Conservation (phyloP, 140 eudicot genomes). For the Oenanthe javanica region DNA sequence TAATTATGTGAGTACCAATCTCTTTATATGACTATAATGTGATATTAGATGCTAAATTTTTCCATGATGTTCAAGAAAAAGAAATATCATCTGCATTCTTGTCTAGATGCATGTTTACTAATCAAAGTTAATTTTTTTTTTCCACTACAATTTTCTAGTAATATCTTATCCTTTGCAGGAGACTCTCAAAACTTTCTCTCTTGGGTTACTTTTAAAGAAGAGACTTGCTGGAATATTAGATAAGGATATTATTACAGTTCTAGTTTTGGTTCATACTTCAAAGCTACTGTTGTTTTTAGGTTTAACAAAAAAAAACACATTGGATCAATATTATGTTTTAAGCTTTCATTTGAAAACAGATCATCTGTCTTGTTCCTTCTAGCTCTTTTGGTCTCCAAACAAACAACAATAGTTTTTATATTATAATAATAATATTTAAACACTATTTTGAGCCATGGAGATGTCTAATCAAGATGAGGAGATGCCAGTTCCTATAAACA, state of each 20-base stretch:
- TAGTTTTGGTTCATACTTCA: background rate
- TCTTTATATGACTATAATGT: background rate
- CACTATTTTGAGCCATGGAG: slow-evolving; percentile 35
- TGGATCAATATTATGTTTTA: slow-evolving; percentile 14
- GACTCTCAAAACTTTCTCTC: slow-evolving; percentile 11
- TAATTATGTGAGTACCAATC: background rate
- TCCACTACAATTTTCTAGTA: background rate
- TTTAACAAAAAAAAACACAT: background rate
- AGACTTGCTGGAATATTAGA: background rate
- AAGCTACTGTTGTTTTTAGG: background rate
- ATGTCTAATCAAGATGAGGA: slow-evolving; percentile 44
- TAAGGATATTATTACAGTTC: background rate
- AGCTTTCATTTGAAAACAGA: background rate
- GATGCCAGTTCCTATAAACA: slow-evolving; percentile 72
- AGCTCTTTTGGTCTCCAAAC: slow-evolving; percentile 31
- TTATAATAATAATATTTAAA: background rate
- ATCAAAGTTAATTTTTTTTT: background rate
- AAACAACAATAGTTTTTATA: slow-evolving; percentile 14
- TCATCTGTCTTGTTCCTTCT: slow-evolving; percentile 19
- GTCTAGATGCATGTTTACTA: background rate
- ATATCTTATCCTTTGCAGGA: slow-evolving; percentile 10
- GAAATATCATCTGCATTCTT: background rate
- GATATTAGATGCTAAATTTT: background rate
- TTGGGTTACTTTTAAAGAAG: slow-evolving; percentile 11
- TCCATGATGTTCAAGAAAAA: background rate